These are phyloP conservation scores for Seiridium unicorne DNA, from an alignment of 2,329 filamentous ascomycete species.

Conservation along the genomic window DNA sequence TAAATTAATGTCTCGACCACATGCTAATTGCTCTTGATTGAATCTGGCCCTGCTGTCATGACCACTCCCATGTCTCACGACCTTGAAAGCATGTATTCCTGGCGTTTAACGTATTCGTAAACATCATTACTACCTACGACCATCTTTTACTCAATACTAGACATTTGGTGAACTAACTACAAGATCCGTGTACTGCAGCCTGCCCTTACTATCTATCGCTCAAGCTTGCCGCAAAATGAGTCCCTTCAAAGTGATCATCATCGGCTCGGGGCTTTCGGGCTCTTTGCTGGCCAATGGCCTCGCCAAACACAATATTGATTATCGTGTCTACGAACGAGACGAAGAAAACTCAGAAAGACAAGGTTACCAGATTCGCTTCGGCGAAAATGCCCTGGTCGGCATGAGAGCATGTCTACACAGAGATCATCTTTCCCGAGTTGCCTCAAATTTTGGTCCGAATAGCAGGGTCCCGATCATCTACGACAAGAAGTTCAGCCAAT, in stretches of 20 bases:
- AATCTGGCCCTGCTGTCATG: too few species aligned
- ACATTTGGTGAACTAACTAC: too few species aligned
- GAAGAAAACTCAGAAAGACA: conserved; percentile 4
- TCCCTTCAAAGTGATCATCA: conserved; percentile 16
- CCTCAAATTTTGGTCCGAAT: conserved; percentile 5
- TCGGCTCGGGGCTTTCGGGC: conserved; percentile 18
- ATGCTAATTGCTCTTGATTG: too few species aligned
- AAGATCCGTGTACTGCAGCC: too few species aligned
- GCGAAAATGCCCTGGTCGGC: conserved; percentile 14
- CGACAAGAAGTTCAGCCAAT: neutral
- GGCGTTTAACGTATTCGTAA: too few species aligned
- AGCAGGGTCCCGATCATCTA: conserved; percentile 13
- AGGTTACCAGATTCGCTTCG: conserved; percentile 20
- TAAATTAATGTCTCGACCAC: too few species aligned
- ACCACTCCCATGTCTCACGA: too few species aligned
- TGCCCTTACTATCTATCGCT: too few species aligned
- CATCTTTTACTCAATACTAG: too few species aligned
- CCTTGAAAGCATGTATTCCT: too few species aligned
- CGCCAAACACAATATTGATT: conserved; percentile 10
- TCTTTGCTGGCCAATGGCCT: conserved; percentile 18
- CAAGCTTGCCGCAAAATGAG: neutral
- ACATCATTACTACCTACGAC: too few species aligned
- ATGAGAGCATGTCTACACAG: conserved; percentile 15
- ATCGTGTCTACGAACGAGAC: conserved; percentile 16
- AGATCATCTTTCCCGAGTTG: neutral